phyloP scores from a whole-genome alignment of 2,329 filamentous ascomycete species.

The Neonectria neomacrospora region DNA sequence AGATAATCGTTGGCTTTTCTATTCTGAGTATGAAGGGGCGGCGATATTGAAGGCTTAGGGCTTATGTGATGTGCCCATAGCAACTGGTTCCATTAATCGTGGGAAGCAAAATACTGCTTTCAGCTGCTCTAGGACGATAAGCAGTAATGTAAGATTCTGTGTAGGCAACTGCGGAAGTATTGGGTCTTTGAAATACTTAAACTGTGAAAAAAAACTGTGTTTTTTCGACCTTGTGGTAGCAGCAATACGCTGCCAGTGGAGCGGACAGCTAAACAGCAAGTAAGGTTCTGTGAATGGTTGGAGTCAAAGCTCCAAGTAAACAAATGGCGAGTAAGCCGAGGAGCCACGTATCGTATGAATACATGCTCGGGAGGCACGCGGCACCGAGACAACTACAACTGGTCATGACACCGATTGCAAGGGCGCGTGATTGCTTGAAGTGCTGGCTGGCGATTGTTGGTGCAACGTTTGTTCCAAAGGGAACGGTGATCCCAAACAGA shows the following conservation, averaged over 20 bases:
- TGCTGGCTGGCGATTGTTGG: conserved; percentile 5
- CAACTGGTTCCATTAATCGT: not conserved
- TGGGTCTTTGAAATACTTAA: too few relatives aligned
- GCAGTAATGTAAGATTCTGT: not conserved
- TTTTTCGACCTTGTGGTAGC: too few relatives aligned
- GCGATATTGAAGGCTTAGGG: not conserved
- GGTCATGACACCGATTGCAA: conserved; percentile 15
- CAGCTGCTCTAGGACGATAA: not conserved
- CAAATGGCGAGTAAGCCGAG: too few relatives aligned
- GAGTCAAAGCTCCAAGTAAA: too few relatives aligned
- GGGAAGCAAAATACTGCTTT: not conserved
- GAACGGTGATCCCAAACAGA: conserved; percentile 10
- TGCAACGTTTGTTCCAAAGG: conserved; percentile 12
- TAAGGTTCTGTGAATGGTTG: too few relatives aligned
- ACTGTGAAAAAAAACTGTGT: too few relatives aligned
- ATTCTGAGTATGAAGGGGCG: not conserved
- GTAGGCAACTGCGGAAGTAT: too few relatives aligned
- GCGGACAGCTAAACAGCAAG: too few relatives aligned
- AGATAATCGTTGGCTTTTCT: not conserved
- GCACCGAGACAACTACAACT: conserved; percentile 9
- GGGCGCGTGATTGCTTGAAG: conserved; percentile 14
- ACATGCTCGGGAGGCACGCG: conserved; percentile 6
- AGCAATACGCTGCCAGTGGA: too few relatives aligned
- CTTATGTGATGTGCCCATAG: not conserved
- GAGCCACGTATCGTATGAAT: not conserved